These are phyloP conservation scores for Syzygium aromaticum DNA, from an alignment of 345 rosid genomes.

Conservation along the genomic window DNA sequence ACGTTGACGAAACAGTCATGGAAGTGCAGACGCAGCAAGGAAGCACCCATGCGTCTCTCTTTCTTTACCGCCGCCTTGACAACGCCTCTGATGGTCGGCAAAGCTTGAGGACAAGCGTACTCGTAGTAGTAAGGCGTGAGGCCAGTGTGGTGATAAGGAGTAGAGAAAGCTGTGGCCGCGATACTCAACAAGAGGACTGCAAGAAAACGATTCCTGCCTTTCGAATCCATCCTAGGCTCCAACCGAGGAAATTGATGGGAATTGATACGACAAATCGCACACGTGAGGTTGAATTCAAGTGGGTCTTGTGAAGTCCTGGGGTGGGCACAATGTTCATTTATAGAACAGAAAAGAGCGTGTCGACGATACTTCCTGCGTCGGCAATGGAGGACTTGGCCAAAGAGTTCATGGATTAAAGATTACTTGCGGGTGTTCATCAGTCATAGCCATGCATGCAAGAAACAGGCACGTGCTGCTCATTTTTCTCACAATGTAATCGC, in stretches of 20 bases:
- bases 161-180: not conserved
- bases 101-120: constrained; percentile 38
- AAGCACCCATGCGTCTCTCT: constrained; percentile 47
- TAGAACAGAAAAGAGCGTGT: not conserved
- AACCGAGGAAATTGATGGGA: not conserved
- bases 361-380: not conserved
- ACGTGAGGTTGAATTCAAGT: not conserved
- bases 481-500: not conserved
- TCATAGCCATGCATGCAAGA: not conserved
- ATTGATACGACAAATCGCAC: not conserved
- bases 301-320: not conserved
- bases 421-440: not conserved
- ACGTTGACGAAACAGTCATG: constrained; percentile 62
- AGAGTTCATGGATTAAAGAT: not conserved
- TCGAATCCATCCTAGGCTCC: not conserved
- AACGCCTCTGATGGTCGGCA: constrained; percentile 19
- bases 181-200: not conserved
- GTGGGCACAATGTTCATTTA: not conserved
- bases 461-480: not conserved
- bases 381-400: not conserved
- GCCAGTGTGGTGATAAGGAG: not conserved
- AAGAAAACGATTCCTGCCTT: not conserved
- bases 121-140: constrained; percentile 42
- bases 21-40: constrained; percentile 54
- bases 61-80: constrained; percentile 31